phyloP scores from a whole-genome alignment of 768 basidiomycete genomes.

The Lyophyllum atratum region DNA sequence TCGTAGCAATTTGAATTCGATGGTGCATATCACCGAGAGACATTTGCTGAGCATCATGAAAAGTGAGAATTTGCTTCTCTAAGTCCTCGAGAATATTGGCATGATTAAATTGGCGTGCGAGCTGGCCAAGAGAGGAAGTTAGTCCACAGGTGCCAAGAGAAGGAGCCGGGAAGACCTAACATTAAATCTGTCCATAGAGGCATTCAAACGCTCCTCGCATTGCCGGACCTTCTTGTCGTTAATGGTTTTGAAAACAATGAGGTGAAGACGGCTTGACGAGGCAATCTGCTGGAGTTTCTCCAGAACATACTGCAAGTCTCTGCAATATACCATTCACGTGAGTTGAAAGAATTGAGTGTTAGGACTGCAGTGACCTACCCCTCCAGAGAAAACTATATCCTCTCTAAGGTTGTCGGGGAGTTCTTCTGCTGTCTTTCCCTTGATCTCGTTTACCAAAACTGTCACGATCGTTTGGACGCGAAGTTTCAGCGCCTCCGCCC shows the following conservation, averaged over 20 bases:
- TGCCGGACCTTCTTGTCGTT: background rate
- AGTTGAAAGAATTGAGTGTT: background rate
- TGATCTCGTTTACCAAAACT: too few species aligned
- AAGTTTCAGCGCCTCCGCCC: slow-evolving; percentile 3
- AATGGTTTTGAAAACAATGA: background rate
- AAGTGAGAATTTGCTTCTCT: background rate
- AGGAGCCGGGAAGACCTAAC: background rate
- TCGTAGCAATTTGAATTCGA: background rate
- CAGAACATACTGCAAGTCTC: background rate
- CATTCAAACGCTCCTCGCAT: background rate
- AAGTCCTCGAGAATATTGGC: background rate
- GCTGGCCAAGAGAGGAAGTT: background rate
- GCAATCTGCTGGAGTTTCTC: too few species aligned
- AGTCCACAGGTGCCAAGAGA: too few species aligned
- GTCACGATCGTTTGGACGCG: background rate
- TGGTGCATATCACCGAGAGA: too few species aligned
- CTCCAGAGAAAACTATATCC: background rate
- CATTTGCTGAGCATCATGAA: background rate
- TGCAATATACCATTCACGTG: too few species aligned
- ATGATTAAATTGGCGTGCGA: background rate
- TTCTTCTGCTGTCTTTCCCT: background rate
- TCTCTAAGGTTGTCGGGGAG: background rate
- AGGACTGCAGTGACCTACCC: too few species aligned
- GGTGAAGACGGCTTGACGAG: too few species aligned
- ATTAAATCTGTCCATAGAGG: background rate